phyloP scores from a whole-genome alignment of 2,329 filamentous ascomycete species.

The Microsporum canis region DNA sequence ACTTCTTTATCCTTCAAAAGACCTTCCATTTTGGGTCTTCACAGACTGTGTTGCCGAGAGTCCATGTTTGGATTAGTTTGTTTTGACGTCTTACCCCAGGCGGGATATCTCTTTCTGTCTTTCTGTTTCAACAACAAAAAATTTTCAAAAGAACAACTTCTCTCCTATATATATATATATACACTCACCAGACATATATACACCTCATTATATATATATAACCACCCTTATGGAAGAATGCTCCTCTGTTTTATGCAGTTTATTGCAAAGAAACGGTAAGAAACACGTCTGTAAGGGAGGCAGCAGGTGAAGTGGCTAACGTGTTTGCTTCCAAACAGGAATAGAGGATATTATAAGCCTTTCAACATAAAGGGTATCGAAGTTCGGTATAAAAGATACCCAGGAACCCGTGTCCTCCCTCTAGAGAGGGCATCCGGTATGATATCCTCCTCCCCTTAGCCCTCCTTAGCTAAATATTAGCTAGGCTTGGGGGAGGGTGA shows the following conservation, averaged over 20 bases:
- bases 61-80: background rate
- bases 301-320: background rate
- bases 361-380: background rate
- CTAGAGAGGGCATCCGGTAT: background rate
- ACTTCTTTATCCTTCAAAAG: background rate
- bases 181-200: background rate
- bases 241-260: background rate
- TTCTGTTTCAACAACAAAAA: background rate
- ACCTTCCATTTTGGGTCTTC: background rate
- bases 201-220: background rate
- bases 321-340: background rate
- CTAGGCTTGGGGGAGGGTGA: background rate
- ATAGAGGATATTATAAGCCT: background rate
- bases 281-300: background rate
- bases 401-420: background rate
- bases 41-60: background rate
- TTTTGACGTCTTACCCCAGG: background rate
- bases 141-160: background rate
- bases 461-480: background rate
- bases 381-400: background rate
- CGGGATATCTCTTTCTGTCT: background rate
- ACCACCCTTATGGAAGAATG: background rate
- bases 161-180: background rate
- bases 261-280: background rate
- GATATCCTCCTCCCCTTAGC: background rate